Evolutionary conservation across 371 early-diverging fungal genomes (phyloP).

Genomic region (Syncephalastrum racemosum): DNA sequence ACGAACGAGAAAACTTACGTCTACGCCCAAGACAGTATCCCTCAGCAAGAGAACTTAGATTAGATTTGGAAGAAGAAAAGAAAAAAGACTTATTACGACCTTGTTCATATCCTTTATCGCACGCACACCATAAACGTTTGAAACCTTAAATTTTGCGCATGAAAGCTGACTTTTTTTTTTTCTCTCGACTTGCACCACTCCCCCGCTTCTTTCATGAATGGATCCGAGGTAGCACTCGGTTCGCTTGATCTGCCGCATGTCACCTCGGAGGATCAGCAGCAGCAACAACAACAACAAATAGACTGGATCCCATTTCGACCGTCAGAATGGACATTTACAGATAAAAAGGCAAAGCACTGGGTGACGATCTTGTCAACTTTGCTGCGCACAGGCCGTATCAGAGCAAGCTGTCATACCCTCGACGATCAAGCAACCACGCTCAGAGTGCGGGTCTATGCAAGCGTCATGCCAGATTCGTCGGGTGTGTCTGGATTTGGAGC

Average conservation of each 20-base stretch:
- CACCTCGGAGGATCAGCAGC: not conserved
- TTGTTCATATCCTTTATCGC: no score
- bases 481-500: no score
- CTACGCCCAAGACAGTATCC: constrained; percentile 10
- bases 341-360: not conserved
- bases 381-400: not conserved
- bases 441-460: constrained; percentile 1
- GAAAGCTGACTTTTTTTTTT: not conserved
- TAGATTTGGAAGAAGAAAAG: constrained; percentile 8
- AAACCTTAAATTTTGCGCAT: constrained; percentile 3
- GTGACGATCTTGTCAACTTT: not conserved
- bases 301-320: constrained; percentile 3
- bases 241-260: no score
- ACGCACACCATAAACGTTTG: no score
- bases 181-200: no score
- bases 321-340: not conserved
- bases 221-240: no score
- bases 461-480: not conserved
- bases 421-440: not conserved
- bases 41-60: constrained; percentile 22
- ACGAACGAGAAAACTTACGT: constrained; percentile 37
- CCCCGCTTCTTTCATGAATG: no score
- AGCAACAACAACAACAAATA: not conserved
- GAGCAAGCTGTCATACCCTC: constrained; percentile 4
- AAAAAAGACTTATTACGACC: no score